phyloP scores from a whole-genome alignment of 768 basidiomycete species.

The Termitomyces sp. region DNA sequence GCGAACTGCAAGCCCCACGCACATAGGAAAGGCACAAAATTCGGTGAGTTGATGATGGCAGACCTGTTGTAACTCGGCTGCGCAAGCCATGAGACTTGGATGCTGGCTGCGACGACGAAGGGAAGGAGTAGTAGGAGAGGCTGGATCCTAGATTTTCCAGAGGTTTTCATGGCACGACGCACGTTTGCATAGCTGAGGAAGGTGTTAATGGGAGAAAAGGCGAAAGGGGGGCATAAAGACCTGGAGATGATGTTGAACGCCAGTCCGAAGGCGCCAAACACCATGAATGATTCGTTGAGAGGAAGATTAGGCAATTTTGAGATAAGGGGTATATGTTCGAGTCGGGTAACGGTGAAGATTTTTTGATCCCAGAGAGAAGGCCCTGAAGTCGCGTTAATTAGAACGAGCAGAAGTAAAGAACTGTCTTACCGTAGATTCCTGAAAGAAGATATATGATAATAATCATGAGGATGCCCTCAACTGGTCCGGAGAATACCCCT shows the following conservation, averaged over 20 bases:
- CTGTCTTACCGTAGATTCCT: constrained; percentile 65
- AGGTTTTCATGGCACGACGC: constrained; percentile 44
- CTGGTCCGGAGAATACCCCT: constrained; percentile 91
- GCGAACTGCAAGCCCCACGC: constrained; percentile 94
- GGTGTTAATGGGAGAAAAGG: background rate
- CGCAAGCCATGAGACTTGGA: constrained; percentile 82
- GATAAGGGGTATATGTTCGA: constrained; percentile 41
- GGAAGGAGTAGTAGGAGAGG: constrained; percentile 81
- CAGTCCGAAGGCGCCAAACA: constrained; percentile 67
- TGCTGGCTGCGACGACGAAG: constrained; percentile 64
- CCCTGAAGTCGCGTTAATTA: constrained; percentile 38
- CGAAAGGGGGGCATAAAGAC: constrained; percentile 29
- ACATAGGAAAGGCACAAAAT: constrained; percentile 85
- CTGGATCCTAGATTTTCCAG: constrained; percentile 38
- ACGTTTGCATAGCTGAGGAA: constrained; percentile 75
- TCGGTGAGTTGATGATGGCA: constrained; percentile 69
- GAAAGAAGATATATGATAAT: constrained; percentile 73
- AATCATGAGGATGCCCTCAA: constrained; percentile 93
- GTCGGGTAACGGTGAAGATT: constrained; percentile 54
- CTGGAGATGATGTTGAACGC: constrained; percentile 79
- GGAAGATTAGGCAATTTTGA: constrained; percentile 62
- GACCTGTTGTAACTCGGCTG: constrained; percentile 61
- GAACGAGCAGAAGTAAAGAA: constrained; percentile 1
- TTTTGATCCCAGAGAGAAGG: constrained; percentile 79
- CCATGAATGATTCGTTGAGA: constrained; percentile 87